Percentiles rank a stretch among this genome's conserved stretches.
Evolutionary conservation across 2,329 filamentous ascomycete species (phyloP).

Genomic region (Chrysoporthe deuterocubensis): DNA sequence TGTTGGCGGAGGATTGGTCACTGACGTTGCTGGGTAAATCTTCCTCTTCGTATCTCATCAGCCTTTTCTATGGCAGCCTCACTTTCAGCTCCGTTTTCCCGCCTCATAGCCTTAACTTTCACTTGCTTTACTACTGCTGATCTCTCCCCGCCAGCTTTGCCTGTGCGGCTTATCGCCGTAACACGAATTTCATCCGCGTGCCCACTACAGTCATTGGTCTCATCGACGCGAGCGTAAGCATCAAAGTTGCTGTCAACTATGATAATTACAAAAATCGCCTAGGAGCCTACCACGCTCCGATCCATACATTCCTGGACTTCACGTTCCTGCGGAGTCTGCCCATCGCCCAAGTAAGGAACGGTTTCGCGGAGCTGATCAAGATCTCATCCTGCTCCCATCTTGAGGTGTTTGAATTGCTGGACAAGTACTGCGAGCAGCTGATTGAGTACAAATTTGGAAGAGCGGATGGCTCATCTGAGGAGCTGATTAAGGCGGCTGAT

Average conservation of each 20-base stretch:
- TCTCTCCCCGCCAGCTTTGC: slow-evolving; percentile 56
- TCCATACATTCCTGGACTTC: slow-evolving; percentile 75
- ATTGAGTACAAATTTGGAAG: slow-evolving; percentile 69
- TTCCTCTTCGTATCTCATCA: slow-evolving; percentile 24
- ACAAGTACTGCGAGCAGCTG: slow-evolving; percentile 70
- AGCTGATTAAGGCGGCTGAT: slow-evolving; percentile 65
- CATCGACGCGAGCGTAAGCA: slow-evolving; percentile 75
- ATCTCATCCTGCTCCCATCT: slow-evolving; percentile 73
- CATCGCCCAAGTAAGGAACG: slow-evolving; percentile 70
- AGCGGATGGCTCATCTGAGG: slow-evolving; percentile 55
- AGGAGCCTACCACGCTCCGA: slow-evolving; percentile 73
- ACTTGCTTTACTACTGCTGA: slow-evolving; percentile 31
- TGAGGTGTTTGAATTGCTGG: slow-evolving; percentile 68
- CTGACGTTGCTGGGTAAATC: slow-evolving; percentile 72
- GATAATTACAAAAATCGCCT: slow-evolving; percentile 77
- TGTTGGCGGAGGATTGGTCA: slow-evolving; percentile 71
- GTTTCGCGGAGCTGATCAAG: slow-evolving; percentile 77
- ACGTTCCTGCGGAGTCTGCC: slow-evolving; percentile 72
- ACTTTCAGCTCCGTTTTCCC: too few species aligned
- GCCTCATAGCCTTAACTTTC: neutral
- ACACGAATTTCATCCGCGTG: slow-evolving; percentile 74
- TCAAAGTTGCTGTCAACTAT: slow-evolving; percentile 80
- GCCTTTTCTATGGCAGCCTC: too few species aligned
- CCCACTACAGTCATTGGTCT: slow-evolving; percentile 77
- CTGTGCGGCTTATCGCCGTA: slow-evolving; percentile 72